A percentile compares a stretch with the other conserved stretches of the same genome.
These are phyloP conservation scores for Curvularia hawaiiensis DNA, from an alignment of 2,329 filamentous ascomycete species.

Conservation along the genomic window DNA sequence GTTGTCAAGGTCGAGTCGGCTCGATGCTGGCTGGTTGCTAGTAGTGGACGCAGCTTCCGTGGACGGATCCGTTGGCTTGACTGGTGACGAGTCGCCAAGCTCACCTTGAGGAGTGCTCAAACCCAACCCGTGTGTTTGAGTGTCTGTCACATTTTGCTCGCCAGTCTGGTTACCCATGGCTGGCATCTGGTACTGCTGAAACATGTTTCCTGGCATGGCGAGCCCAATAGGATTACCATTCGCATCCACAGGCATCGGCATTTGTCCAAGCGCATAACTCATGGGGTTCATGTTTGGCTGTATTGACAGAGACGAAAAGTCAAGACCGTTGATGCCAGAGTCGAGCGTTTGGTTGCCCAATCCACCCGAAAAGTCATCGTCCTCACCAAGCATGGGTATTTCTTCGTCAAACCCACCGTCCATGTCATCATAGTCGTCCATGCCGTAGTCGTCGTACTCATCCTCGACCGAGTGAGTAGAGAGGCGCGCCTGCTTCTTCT, in stretches of 20 bases:
- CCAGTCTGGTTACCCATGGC: neutral
- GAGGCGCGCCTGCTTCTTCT: slow-evolving; percentile 53
- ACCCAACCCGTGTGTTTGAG: slow-evolving; percentile 22
- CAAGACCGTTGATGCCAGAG: slow-evolving; percentile 37
- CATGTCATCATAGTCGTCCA: slow-evolving; percentile 55
- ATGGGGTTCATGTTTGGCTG: slow-evolving; percentile 25
- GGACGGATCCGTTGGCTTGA: slow-evolving; percentile 17
- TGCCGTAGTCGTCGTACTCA: slow-evolving; percentile 46
- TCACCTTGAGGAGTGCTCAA: slow-evolving; percentile 22
- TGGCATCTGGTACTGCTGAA: slow-evolving; percentile 26
- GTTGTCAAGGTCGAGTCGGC: slow-evolving; percentile 44
- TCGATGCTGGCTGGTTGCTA: slow-evolving; percentile 17
- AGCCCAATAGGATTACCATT: slow-evolving; percentile 43
- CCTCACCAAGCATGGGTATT: slow-evolving; percentile 62
- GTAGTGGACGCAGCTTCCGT: slow-evolving; percentile 7
- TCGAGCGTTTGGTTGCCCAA: slow-evolving; percentile 35
- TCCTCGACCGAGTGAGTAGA: slow-evolving; percentile 46
- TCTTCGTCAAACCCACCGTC: slow-evolving; percentile 68
- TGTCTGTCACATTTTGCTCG: neutral
- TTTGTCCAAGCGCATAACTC: slow-evolving; percentile 27
- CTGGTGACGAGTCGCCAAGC: slow-evolving; percentile 9
- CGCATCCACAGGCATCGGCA: slow-evolving; percentile 36
- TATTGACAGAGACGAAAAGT: slow-evolving; percentile 42
- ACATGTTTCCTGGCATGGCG: slow-evolving; percentile 36
- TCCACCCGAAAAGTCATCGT: slow-evolving; percentile 36